Evolutionary conservation across 169 alveolate genomes (phyloP).

Genomic region (Plasmodium chabaudi): DNA sequence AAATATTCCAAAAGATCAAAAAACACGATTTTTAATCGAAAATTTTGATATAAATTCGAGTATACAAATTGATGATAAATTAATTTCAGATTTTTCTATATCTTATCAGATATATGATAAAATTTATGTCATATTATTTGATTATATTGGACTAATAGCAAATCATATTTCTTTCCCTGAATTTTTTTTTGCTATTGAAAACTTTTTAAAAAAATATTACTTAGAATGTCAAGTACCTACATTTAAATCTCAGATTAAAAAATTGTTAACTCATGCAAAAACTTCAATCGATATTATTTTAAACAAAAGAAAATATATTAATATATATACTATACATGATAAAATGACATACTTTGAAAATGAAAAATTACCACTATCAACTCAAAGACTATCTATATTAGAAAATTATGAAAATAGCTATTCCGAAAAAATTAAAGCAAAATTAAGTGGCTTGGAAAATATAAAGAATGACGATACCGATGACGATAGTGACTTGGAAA

Average conservation of each 20-base stretch:
- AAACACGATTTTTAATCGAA: constrained; percentile 29
- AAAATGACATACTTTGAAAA: constrained; percentile 25
- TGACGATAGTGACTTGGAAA: neutral
- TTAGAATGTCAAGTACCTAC: constrained; percentile 24
- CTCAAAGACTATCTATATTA: constrained; percentile 11
- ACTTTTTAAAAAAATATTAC: constrained; percentile 39
- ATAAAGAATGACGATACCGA: constrained; percentile 4
- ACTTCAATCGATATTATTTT: constrained; percentile 48
- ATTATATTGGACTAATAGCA: constrained; percentile 69
- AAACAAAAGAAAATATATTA: constrained; percentile 42
- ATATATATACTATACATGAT: constrained; percentile 47
- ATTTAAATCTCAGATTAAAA: constrained; percentile 34
- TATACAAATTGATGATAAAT: constrained; percentile 44
- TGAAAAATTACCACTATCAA: constrained; percentile 41
- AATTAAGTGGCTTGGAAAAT: constrained; percentile 34
- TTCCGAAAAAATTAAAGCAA: constrained; percentile 25
- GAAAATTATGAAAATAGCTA: constrained; percentile 50
- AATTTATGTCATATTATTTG: constrained; percentile 45
- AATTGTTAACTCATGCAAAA: constrained; percentile 37
- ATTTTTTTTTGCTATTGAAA: constrained; percentile 53
- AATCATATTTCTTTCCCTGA: constrained; percentile 70
- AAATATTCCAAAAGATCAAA: constrained; percentile 35
- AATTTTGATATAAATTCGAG: constrained; percentile 39
- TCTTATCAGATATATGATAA: constrained; percentile 65
- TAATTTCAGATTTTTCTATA: constrained; percentile 44